Base-by-base conservation (phyloP, 805 yeast species). In the Kazachstania psychrophila region DNA sequence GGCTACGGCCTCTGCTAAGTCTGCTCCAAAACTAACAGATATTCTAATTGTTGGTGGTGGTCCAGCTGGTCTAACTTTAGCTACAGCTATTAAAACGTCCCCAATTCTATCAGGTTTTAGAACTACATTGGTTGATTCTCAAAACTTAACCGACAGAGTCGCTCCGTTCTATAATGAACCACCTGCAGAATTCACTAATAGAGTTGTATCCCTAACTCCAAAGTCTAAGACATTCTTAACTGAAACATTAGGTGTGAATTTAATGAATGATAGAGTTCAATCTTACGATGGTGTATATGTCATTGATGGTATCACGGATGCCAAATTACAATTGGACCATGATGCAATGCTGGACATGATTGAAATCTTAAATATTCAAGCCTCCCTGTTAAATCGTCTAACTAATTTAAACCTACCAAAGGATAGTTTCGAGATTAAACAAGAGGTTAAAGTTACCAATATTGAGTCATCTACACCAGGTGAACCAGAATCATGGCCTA, bases 41-140 rank as follows among this genome's bases (percentile, higher is more conserved):
- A 73, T 92, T 15, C 78, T 85, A 6, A 82, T 92, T 37, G 82
- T 92, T 25, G 98, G 98, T 25, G 97, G 94, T 6, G 98, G 98
- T 0, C 96, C 97, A 1, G 97, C 97, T 1, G 98, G 98, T 0
- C 63, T 92, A 39, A 79, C 95, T 2, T 63, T 92, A 25, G 78
- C 92, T 5, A 72, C 95, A 0, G 94, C 94, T 0, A 61, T 89
- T 39, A 81, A 83, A 54, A 68, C 69, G 45, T 79, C 87, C 1
- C 75, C 79, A 3, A 56, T 68, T 15, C 72, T 95, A 4, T 64
- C 61, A 20, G 65, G 73, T 34, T 68, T 86, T 30, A 67, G 68
- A 31, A 72, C 89, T 33, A 72, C 77, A 0, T 62, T 92, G 34
- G 69, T 92, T 18, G 98, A 92, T 58, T 86, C 81, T 1, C 70